These are phyloP conservation scores for Acacia crassicarpa DNA, from an alignment of 306 rosid genomes.

Conservation along the genomic window DNA sequence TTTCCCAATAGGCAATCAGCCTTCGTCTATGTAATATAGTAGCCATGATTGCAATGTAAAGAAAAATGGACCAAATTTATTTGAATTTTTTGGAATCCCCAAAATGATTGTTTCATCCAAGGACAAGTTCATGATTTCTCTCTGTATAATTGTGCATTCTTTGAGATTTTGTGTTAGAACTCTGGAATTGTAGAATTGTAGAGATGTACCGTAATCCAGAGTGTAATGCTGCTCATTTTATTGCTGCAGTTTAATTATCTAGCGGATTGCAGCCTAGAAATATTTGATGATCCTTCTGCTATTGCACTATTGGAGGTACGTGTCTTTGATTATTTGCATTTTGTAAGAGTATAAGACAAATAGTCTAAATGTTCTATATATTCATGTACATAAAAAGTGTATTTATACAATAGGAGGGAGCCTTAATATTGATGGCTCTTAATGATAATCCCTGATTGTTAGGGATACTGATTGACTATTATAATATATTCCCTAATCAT, in stretches of 20 bases:
- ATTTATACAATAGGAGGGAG: too few relatives aligned
- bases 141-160: not conserved
- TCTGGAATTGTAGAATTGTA: conserved; percentile 27
- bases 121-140: not conserved
- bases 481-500: too few relatives aligned
- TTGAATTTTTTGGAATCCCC: not conserved
- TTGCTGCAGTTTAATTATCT: conserved; percentile 76
- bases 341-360: too few relatives aligned
- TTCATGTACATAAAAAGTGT: too few relatives aligned
- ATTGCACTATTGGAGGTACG: conserved; percentile 74
- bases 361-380: too few relatives aligned
- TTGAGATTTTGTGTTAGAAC: not conserved
- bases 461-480: too few relatives aligned
- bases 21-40: not conserved
- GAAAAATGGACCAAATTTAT: not conserved
- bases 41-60: not conserved
- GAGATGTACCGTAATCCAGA: conserved; percentile 14
- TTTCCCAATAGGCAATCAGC: not conserved
- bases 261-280: conserved; percentile 91
- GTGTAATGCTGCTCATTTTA: conserved; percentile 20
- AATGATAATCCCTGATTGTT: too few relatives aligned
- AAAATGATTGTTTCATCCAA: not conserved
- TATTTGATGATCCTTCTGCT: conserved; percentile 83
- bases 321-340: conserved; percentile 26
- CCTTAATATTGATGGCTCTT: too few relatives aligned